A percentile compares a stretch with the other conserved stretches of the same genome.
phyloP scores from a whole-genome alignment of 371 early-diverging fungal species.

The Mucor saturninus region DNA sequence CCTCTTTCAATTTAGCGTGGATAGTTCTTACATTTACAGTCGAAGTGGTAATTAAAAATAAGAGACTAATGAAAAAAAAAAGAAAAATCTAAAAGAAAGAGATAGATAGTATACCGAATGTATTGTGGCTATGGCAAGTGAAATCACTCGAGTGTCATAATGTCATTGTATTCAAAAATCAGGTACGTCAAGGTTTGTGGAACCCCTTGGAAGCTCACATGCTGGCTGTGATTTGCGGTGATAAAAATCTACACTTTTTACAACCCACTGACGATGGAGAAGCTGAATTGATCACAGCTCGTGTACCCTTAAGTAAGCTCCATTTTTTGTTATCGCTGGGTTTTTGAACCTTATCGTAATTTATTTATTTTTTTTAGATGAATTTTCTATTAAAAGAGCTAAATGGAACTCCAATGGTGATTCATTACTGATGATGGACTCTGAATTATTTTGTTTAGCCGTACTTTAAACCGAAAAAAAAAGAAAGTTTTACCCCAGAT shows the following conservation, averaged over 20 bases:
- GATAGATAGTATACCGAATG: constrained; percentile 65
- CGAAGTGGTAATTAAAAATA: constrained; percentile 19
- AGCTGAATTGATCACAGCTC: constrained; percentile 14
- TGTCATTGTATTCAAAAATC: constrained; percentile 52
- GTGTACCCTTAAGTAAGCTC: constrained; percentile 34
- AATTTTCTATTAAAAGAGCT: constrained; percentile 39
- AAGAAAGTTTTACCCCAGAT: not conserved
- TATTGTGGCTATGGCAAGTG: constrained; percentile 70
- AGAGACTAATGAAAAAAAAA: not conserved
- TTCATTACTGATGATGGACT: constrained; percentile 42
- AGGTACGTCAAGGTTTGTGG: constrained; percentile 59
- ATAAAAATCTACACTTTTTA: constrained; percentile 47
- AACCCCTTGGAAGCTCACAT: constrained; percentile 56
- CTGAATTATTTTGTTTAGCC: constrained; percentile 43
- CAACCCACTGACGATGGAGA: constrained; percentile 27
- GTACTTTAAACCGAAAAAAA: not conserved
- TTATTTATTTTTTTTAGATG: constrained; percentile 29
- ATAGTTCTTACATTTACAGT: constrained; percentile 57
- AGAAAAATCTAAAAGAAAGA: not conserved
- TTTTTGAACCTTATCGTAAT: not conserved
- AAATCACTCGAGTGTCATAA: constrained; percentile 40
- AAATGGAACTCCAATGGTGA: constrained; percentile 47
- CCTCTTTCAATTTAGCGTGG: constrained; percentile 61
- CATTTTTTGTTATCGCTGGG: no score
- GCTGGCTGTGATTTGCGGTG: constrained; percentile 58